Evolutionary conservation across 1,139 yeast species (phyloP), one percentile per base, ranked within the genome.

Genomic region (Debaryomycetaceae sp.): DNA sequence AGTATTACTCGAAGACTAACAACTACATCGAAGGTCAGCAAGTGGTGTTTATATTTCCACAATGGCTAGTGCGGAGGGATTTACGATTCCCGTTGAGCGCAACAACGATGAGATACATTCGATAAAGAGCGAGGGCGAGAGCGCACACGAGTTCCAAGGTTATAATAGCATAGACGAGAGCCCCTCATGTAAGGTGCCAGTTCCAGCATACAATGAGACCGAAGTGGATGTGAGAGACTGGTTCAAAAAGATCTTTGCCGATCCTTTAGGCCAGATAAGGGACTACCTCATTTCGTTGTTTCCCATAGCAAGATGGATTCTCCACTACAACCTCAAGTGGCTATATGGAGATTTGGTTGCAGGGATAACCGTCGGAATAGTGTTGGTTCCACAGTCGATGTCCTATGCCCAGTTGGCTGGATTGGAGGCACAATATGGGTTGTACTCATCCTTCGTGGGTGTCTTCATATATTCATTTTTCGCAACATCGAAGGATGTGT

Each of bases 401-500:
- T 89, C 97, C 0, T 91, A 91, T 61, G 97, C 97, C 7, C 83
- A 80, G 59, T 72, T 91, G 50, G 98, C 98, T 3, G 82, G 88
- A 3, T 76, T 91, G 49, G 76, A 82, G 5, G 82, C 96, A 5
- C 85, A 90, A 63, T 90, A 83, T 55, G 98, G 98, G 42, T 76
- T 91, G 42, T 91, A 91, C 66, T 87, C 97, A 24, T 87, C 96
- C 0, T 91, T 91, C 59, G 86, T 91, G 41, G 98, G 98, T 59
- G 96, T 90, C 14, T 80, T 89, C 61, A 80, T 87, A 45, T 91
- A 91, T 63, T 85, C 95, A 41, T 79, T 90, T 57, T 91, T 91
- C 63, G 98, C 97, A 13, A 91, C 97, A 14, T 87, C 96, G 17
- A 91, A 90, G 66, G 98, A 91, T 73, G 96, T 91, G 39, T 86